A percentile compares a stretch with the other conserved stretches of the same genome.
Evolutionary conservation across 2,329 filamentous ascomycete genomes (phyloP).

Genomic region (Bipolaris gigantea): DNA sequence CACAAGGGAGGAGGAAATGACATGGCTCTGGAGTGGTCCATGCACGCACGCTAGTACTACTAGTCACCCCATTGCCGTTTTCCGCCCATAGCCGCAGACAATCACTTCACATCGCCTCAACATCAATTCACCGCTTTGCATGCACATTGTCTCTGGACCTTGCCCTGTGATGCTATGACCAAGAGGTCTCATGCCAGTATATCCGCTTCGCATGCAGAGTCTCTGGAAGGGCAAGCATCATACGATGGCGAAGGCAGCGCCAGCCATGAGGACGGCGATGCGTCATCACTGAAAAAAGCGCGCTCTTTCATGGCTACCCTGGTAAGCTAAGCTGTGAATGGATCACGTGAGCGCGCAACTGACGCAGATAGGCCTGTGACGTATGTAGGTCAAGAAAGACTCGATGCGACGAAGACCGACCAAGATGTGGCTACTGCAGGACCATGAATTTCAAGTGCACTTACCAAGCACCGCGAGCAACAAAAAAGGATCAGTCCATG

Average conservation of each 20-base stretch:
- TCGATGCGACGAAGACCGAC: slow-evolving; percentile 58
- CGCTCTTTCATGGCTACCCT: slow-evolving; percentile 44
- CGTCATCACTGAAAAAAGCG: slow-evolving; percentile 37
- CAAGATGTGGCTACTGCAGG: slow-evolving; percentile 56
- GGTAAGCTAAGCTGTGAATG: slow-evolving; percentile 16
- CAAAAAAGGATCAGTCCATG: slow-evolving; percentile 59
- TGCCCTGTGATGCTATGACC: slow-evolving; percentile 38
- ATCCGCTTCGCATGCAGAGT: slow-evolving; percentile 23
- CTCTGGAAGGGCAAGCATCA: slow-evolving; percentile 19
- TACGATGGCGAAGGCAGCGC: slow-evolving; percentile 27
- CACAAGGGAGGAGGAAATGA: not conserved
- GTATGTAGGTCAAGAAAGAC: slow-evolving; percentile 58
- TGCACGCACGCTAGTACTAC: slow-evolving; percentile 9
- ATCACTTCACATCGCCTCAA: slow-evolving; percentile 1
- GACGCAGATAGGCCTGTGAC: slow-evolving; percentile 52
- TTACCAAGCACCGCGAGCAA: slow-evolving; percentile 57
- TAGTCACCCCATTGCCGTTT: not conserved
- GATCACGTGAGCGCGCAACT: not conserved
- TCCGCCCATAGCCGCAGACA: not conserved
- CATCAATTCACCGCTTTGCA: not conserved
- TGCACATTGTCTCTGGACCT: slow-evolving; percentile 5
- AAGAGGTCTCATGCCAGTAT: slow-evolving; percentile 35
- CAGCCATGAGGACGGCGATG: slow-evolving; percentile 30
- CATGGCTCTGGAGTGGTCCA: not conserved
- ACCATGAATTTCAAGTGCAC: slow-evolving; percentile 53